Conservation (phyloP, 106 monocot genomes). For the Hemerocallis citrina region DNA sequence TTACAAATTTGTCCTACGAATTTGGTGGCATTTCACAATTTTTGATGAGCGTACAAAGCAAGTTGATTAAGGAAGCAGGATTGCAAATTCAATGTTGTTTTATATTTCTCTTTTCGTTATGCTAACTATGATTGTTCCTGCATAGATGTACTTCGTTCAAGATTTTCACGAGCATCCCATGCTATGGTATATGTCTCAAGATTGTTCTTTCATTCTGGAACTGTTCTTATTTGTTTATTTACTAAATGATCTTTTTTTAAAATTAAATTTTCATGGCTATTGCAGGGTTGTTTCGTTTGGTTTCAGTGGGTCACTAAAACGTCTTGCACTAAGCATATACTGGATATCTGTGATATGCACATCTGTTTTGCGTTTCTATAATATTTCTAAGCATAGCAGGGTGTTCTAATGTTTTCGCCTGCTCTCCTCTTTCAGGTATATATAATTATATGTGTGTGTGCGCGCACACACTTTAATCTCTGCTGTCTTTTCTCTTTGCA, state of each 20-base stretch:
- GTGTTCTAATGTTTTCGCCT: conserved; percentile 87
- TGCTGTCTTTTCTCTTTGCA: no score
- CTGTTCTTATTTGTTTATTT: not conserved
- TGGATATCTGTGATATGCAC: conserved; percentile 70
- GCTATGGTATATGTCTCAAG: conserved; percentile 60
- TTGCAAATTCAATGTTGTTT: conserved; percentile 47
- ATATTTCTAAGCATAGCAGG: conserved; percentile 84
- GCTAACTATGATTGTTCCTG: conserved; percentile 47
- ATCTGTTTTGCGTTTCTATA: conserved; percentile 80
- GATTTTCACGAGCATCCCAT: conserved; percentile 73
- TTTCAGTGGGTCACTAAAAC: conserved; percentile 43
- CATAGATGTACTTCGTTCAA: conserved; percentile 63
- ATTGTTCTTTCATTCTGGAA: not conserved
- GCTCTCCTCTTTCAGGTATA: conserved; percentile 86
- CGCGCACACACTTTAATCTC: no score
- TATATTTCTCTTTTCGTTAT: conserved; percentile 44
- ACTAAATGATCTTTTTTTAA: not conserved
- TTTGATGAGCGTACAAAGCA: conserved; percentile 13
- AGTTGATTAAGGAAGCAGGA: conserved; percentile 13
- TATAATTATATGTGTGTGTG: not conserved
- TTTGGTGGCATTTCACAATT: conserved; percentile 22
- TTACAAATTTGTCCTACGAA: conserved; percentile 49
- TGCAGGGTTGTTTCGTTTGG: conserved; percentile 86
- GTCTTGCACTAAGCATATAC: conserved; percentile 59
- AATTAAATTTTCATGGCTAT: conserved; percentile 10